These are phyloP conservation scores for Waltergamsia citrina DNA, from an alignment of 2,329 filamentous ascomycete species.

Conservation along the genomic window DNA sequence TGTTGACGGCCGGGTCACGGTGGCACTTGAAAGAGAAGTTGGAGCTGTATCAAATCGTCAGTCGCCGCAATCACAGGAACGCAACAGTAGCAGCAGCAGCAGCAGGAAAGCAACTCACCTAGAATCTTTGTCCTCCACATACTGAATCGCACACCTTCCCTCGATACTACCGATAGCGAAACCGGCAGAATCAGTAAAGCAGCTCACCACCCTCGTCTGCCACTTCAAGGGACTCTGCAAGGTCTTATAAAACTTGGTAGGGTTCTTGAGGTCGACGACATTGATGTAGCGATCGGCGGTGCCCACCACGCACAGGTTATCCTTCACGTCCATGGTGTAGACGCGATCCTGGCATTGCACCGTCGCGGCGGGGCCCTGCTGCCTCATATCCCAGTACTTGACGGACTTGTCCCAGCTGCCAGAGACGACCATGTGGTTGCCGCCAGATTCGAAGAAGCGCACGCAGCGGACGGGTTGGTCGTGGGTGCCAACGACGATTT, in stretches of 20 bases:
- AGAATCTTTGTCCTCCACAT: conserved; percentile 91
- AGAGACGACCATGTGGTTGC: conserved; percentile 76
- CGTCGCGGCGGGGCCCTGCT: conserved; percentile 53
- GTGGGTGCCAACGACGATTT: conserved; percentile 71
- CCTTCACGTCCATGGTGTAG: conserved; percentile 86
- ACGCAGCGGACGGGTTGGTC: conserved; percentile 73
- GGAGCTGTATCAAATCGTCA: conserved; percentile 36
- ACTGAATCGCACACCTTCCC: conserved; percentile 94
- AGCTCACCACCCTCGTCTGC: conserved; percentile 93
- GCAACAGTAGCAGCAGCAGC: neutral
- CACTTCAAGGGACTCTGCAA: conserved; percentile 94
- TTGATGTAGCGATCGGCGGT: conserved; percentile 96
- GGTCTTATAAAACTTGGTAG: conserved; percentile 89
- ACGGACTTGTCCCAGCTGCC: conserved; percentile 88
- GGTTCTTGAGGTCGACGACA: conserved; percentile 82
- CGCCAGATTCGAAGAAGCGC: conserved; percentile 65
- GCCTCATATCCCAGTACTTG: conserved; percentile 80
- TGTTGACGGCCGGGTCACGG: conserved; percentile 67
- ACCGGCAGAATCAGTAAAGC: conserved; percentile 83
- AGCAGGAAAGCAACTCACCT: conserved; percentile 33
- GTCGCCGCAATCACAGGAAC: neutral
- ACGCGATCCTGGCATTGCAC: conserved; percentile 66
- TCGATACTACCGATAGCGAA: conserved; percentile 97
- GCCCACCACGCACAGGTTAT: conserved; percentile 81
- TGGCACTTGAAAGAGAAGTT: conserved; percentile 99